phyloP scores from a whole-genome alignment of 352 stramenopile genomes.

The Globisporangium takayamanum region DNA sequence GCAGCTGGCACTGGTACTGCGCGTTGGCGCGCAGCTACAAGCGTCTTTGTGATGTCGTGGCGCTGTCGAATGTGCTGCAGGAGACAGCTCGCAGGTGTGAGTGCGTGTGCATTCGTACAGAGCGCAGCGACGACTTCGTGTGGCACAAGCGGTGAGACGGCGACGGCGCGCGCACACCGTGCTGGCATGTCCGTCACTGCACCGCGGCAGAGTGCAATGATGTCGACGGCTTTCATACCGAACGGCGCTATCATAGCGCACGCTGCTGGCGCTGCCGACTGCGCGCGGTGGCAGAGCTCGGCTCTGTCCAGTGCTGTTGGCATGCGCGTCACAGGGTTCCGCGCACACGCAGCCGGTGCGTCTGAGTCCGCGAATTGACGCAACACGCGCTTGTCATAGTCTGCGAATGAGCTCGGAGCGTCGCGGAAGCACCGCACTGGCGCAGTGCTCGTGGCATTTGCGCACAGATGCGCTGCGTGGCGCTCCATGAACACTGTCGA shows the following conservation, averaged over 20 bases:
- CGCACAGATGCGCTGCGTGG: slow-evolving; percentile 18
- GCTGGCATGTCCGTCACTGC: slow-evolving; percentile 25
- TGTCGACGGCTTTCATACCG: slow-evolving; percentile 25
- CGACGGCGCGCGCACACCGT: slow-evolving; percentile 28
- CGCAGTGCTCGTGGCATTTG: slow-evolving; percentile 16
- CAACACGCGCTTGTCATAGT: slow-evolving; percentile 29
- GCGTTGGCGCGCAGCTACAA: slow-evolving; percentile 29
- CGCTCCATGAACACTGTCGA: slow-evolving; percentile 1
- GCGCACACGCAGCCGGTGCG: slow-evolving; percentile 29
- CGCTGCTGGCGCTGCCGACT: slow-evolving; percentile 17
- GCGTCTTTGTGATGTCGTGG: slow-evolving; percentile 6
- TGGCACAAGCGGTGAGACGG: slow-evolving; percentile 21
- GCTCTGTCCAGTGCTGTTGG: slow-evolving; percentile 13
- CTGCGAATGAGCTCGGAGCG: slow-evolving; percentile 26
- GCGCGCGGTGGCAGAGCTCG: slow-evolving; percentile 27
- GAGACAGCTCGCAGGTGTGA: slow-evolving; percentile 39
- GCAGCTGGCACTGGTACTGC: slow-evolving; percentile 18
- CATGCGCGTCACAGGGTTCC: slow-evolving; percentile 17
- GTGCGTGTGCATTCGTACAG: slow-evolving; percentile 24
- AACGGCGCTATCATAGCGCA: slow-evolving; percentile 37
- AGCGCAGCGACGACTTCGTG: slow-evolving; percentile 25
- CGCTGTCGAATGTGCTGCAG: slow-evolving; percentile 26
- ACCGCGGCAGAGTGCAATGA: slow-evolving; percentile 32
- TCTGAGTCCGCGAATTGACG: slow-evolving; percentile 31
- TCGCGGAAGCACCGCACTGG: slow-evolving; percentile 32